Percentiles rank a stretch among this genome's conserved stretches.
Conservation (phyloP, 257 asterid species). For the Plantago ovata region DNA sequence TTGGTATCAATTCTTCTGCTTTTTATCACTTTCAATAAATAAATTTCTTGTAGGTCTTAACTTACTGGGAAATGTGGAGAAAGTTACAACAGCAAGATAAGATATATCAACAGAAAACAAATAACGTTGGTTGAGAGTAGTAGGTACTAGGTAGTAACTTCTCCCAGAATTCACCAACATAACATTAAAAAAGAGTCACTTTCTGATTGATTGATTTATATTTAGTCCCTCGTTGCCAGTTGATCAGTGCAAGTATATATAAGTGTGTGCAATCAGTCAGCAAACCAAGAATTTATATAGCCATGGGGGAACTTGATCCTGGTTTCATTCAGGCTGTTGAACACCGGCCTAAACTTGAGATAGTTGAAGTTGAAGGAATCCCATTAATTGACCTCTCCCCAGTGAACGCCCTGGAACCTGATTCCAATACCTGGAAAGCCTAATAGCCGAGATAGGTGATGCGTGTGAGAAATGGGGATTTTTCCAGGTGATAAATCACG, state of each 20-base stretch:
- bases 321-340: constrained; percentile 56
- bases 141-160: too few relatives aligned
- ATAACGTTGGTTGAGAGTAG: too few relatives aligned
- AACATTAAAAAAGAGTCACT: background rate
- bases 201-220: background rate
- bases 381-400: constrained; percentile 61
- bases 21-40: too few relatives aligned
- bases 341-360: constrained; percentile 52
- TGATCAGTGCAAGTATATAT: constrained; percentile 2
- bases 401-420: constrained; percentile 24
- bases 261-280: background rate
- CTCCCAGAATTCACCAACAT: constrained; percentile 22
- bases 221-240: background rate
- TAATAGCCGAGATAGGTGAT: constrained; percentile 45
- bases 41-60: too few relatives aligned
- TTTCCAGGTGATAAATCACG: constrained; percentile 84
- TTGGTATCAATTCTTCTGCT: too few relatives aligned
- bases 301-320: constrained; percentile 43
- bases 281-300: constrained; percentile 4
- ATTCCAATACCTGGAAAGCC: constrained; percentile 18
- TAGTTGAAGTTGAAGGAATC: constrained; percentile 48
- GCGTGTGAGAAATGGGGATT: constrained; percentile 71
- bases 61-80: too few relatives aligned
- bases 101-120: too few relatives aligned
- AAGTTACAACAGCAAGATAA: too few relatives aligned